A percentile compares a stretch with the other conserved stretches of the same genome.
Evolutionary conservation across 495 filamentous ascomycete species (phyloP).

Genomic region (Daldinia loculata): DNA sequence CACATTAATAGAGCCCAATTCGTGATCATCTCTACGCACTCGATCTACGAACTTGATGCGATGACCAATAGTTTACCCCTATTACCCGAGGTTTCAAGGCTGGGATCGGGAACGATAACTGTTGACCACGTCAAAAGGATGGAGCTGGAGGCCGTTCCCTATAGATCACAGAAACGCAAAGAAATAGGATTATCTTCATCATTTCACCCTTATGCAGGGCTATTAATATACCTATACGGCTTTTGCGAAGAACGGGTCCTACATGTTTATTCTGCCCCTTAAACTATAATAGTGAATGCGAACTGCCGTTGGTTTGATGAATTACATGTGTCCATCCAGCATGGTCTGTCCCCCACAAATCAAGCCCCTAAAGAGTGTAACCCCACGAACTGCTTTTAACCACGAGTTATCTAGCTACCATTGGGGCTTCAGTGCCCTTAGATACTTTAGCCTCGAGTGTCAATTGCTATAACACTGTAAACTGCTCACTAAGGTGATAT

Average conservation of each 20-base stretch:
- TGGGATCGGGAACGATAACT: slow-evolving; percentile 32
- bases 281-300: slow-evolving; percentile 33
- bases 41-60: slow-evolving; percentile 5
- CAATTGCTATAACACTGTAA: background rate
- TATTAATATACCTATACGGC: slow-evolving; percentile 32
- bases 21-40: slow-evolving; percentile 18
- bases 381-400: slow-evolving; percentile 29
- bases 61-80: slow-evolving; percentile 31
- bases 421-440: background rate
- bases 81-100: slow-evolving; percentile 38
- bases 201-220: slow-evolving; percentile 30
- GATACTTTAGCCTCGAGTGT: background rate
- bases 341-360: slow-evolving; percentile 29
- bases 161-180: slow-evolving; percentile 20
- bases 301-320: slow-evolving; percentile 38
- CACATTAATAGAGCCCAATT: slow-evolving; percentile 7
- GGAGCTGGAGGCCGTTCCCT: slow-evolving; percentile 4
- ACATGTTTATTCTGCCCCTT: slow-evolving; percentile 6
- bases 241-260: slow-evolving; percentile 14
- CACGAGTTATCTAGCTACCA: background rate
- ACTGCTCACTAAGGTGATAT: background rate
- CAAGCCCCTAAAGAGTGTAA: slow-evolving; percentile 29
- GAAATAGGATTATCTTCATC: slow-evolving; percentile 14
- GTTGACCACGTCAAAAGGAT: slow-evolving; percentile 13
- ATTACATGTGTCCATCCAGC: slow-evolving; percentile 31